Conservation (phyloP, 108 stramenopile genomes). For the Bacterosira constricta region DNA sequence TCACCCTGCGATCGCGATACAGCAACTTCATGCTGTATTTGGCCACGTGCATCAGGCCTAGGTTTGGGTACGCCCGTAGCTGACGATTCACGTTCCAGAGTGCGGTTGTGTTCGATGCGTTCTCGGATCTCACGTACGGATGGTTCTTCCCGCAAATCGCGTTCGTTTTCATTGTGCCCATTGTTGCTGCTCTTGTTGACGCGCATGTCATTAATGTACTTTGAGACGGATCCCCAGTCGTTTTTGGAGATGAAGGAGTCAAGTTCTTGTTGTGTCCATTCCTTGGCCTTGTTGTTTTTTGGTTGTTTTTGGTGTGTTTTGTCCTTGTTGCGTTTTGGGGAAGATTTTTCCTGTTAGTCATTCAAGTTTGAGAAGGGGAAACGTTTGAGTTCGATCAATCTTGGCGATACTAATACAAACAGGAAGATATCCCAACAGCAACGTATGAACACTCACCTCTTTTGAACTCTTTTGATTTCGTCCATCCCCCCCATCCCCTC, state of each 20-base stretch:
- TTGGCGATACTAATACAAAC: too few relatives aligned
- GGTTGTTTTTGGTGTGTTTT: not conserved
- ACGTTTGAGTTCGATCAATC: too few relatives aligned
- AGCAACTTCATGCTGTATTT: not conserved
- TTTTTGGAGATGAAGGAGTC: slow-evolving; percentile 81
- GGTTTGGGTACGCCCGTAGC: not conserved
- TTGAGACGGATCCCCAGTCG: slow-evolving; percentile 77
- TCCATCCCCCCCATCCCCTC: not conserved
- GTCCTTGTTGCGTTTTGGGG: slow-evolving; percentile 5
- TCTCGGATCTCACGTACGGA: slow-evolving; percentile 21
- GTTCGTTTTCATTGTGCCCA: not conserved
- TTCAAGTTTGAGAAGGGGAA: too few relatives aligned
- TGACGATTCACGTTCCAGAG: not conserved
- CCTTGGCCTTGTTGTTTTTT: slow-evolving; percentile 7
- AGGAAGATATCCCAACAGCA: too few relatives aligned
- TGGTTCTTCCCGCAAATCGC: not conserved
- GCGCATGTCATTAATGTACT: slow-evolving; percentile 72
- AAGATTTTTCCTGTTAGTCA: slow-evolving; percentile 13
- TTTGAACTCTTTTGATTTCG: not conserved
- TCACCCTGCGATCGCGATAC: not conserved
- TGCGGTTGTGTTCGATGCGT: slow-evolving; percentile 1
- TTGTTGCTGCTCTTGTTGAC: slow-evolving; percentile 19
- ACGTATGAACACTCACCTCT: slow-evolving; percentile 21
- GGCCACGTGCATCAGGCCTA: not conserved
- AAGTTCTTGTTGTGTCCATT: slow-evolving; percentile 70